phyloP scores from a whole-genome alignment of 2,329 filamentous ascomycete species.

The Penicillium crustosum region DNA sequence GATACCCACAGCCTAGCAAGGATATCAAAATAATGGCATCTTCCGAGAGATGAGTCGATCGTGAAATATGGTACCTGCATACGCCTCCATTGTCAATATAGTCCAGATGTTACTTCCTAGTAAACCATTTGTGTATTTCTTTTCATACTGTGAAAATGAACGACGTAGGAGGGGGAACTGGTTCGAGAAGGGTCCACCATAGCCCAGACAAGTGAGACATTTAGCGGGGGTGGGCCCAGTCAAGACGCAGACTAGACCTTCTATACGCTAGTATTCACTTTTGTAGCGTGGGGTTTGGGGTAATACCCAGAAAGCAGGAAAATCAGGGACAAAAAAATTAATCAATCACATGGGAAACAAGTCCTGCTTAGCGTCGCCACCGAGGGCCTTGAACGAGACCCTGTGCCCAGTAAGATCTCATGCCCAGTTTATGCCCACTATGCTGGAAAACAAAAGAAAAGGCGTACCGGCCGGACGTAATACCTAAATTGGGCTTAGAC shows the following conservation, averaged over 20 bases:
- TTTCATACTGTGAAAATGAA: neutral
- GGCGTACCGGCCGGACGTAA: neutral
- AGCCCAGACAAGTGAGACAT: conserved; percentile 6
- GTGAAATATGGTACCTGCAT: conserved; percentile 9
- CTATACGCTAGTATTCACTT: neutral
- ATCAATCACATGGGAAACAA: neutral
- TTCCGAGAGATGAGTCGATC: neutral
- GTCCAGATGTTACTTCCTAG: neutral
- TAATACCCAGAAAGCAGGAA: neutral
- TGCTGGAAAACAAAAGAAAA: neutral
- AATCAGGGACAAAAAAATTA: neutral
- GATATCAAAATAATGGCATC: neutral
- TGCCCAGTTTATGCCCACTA: neutral
- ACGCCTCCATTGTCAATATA: neutral
- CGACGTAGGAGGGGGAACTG: neutral
- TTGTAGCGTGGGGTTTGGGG: neutral
- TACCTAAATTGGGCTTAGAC: neutral
- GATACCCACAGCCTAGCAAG: neutral
- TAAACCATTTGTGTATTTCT: no score
- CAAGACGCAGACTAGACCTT: neutral
- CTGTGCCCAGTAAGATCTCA: neutral
- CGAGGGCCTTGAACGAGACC: neutral
- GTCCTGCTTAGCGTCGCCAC: neutral
- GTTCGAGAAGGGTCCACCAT: neutral
- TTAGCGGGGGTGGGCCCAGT: conserved; percentile 1